A percentile compares a stretch with the other conserved stretches of the same genome.
Conservation (phyloP, 345 rosid species). For the Hibiscus trionum region DNA sequence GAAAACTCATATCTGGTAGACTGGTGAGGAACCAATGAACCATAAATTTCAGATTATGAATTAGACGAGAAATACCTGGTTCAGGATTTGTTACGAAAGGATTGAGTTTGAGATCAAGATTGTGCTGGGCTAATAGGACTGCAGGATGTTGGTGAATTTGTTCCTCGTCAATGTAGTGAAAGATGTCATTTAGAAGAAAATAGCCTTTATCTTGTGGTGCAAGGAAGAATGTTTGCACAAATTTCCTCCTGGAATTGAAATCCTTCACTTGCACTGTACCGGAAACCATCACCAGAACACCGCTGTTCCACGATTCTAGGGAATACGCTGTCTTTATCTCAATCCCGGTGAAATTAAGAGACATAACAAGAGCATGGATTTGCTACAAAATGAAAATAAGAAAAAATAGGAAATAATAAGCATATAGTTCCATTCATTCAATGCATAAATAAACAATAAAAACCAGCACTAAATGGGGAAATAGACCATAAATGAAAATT, state of each 20-base stretch:
- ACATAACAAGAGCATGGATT: conserved; percentile 50
- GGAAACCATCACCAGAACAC: conserved; percentile 63
- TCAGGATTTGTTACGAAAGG: conserved; percentile 30
- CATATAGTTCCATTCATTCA: background rate
- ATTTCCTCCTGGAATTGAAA: conserved; percentile 45
- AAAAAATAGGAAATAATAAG: background rate
- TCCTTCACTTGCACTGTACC: conserved; percentile 54
- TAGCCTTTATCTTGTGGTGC: conserved; percentile 73
- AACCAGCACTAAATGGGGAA: background rate
- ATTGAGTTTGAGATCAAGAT: conserved; percentile 32
- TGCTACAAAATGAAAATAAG: conserved; percentile 32
- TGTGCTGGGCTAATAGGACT: conserved; percentile 35
- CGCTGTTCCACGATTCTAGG: conserved; percentile 58
- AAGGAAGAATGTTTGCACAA: conserved; percentile 61
- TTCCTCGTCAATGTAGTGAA: conserved; percentile 51
- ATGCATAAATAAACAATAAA: background rate
- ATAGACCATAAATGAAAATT: background rate
- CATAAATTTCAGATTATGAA: background rate
- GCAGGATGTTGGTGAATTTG: conserved; percentile 47
- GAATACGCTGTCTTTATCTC: conserved; percentile 62
- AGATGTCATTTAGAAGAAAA: conserved; percentile 64
- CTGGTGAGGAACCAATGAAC: background rate
- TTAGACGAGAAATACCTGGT: conserved; percentile 32
- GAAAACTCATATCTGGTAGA: background rate
- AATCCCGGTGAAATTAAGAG: conserved; percentile 38